Evolutionary conservation across 2,329 filamentous ascomycete species (phyloP), one percentile per base, ranked within the genome.

Genomic region (Tetracladium maxilliforme): DNA sequence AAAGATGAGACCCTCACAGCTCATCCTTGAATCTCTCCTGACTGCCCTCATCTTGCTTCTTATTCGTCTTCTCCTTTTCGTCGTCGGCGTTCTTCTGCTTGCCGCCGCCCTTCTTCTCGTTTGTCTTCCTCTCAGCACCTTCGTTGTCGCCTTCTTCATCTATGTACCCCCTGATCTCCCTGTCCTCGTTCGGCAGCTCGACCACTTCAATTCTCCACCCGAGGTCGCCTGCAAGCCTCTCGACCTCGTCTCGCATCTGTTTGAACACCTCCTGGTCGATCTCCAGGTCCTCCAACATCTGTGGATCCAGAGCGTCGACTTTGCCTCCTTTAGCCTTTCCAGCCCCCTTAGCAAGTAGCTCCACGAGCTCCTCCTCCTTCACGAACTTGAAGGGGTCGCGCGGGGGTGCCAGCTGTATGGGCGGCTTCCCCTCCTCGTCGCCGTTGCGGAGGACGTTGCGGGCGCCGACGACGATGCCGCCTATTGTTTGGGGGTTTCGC

Each of bases 161-260:
- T n/a, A n/a, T n/a, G n/a, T n/a, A 68, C 1, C 76, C 80, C 22
- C 76, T 57, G 20, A 87, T 67, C 42, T 83, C 75, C 32, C 68
- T 54, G 5, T 47, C 43, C 5, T 60, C 53, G 13, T 66, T 61
- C 2, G 74, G 66, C 8, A 70, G 60, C 40, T 90, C 77, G 2
- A 90, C 68, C 10, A 90, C 60, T 47, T 90, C 80, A 30, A 93
- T 55, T 39, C 73, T 78, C 83, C 84, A 93, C 10, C 71, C 70
- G 35, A 72, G 67, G 6, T 75, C 70, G 4, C 71, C 67, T 0
- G 81, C 80, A 20, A 79, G 43, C 38, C 70, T 64, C 43, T 79
- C 62, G 30, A 92, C 50, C 41, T 80, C 59, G 33, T 71, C 62
- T 39, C 66, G 66, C 43, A 92, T 56, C 22, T 71, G 60, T 37